Evolutionary conservation across 2,329 filamentous ascomycete species (phyloP).

Genomic region (Raffaelea arxii): DNA sequence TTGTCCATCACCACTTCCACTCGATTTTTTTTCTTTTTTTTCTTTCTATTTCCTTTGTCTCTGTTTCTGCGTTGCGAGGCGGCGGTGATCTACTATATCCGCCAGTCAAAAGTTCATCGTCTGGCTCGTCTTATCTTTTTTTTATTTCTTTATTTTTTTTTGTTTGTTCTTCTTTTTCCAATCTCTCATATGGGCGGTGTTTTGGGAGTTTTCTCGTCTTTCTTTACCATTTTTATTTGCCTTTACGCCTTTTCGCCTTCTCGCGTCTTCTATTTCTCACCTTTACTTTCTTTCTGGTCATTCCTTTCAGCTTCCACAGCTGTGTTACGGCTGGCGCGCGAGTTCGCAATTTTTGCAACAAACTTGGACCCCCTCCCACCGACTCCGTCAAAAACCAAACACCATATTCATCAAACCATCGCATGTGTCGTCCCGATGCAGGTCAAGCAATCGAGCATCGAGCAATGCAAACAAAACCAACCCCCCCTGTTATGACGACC

Average conservation of each 20-base stretch:
- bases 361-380: neutral
- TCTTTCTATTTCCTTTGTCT: neutral
- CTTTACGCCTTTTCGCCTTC: neutral
- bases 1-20: conserved; percentile 1
- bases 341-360: neutral
- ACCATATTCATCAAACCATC: neutral
- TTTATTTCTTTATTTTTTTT: neutral
- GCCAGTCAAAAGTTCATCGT: no score
- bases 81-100: no score
- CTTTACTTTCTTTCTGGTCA: neutral
- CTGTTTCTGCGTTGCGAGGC: no score
- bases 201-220: conserved; percentile 4
- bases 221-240: neutral
- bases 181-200: neutral
- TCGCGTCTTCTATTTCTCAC: neutral
- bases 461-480: no score
- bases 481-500: no score
- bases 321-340: no score
- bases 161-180: neutral
- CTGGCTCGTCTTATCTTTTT: conserved; percentile 1
- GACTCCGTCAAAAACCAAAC: no score
- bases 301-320: no score
- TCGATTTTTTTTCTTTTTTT: conserved; percentile 1
- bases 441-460: no score
- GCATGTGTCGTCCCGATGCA: no score